Conservation (phyloP, 768 basidiomycete genomes). For the Lyophyllum decastes region DNA sequence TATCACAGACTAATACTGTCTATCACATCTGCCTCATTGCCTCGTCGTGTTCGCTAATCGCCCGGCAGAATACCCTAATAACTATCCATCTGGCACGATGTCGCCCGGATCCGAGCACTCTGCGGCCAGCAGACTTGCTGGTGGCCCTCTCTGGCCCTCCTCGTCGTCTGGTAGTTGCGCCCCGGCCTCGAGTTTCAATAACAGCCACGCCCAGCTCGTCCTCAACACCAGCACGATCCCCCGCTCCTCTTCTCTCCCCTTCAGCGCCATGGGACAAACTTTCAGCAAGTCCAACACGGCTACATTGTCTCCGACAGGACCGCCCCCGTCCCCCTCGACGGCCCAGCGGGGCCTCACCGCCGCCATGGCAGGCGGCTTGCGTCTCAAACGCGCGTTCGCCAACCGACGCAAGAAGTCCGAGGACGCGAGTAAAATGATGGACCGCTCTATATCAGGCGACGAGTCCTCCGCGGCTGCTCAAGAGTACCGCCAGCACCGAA, state of each 20-base stretch:
- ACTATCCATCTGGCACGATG: constrained; percentile 18
- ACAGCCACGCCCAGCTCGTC: constrained; percentile 21
- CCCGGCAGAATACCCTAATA: constrained; percentile 26
- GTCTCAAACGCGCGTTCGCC: constrained; percentile 61
- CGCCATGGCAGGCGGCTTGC: constrained; percentile 45
- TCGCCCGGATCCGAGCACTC: constrained; percentile 20
- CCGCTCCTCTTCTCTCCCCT: constrained; percentile 19
- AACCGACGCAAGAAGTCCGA: constrained; percentile 59
- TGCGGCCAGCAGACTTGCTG: constrained; percentile 16
- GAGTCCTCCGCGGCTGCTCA: neutral
- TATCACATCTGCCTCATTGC: constrained; percentile 19
- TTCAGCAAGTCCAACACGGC: constrained; percentile 27
- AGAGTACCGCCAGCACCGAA: constrained; percentile 6
- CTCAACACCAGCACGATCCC: constrained; percentile 15
- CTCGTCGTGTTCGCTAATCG: constrained; percentile 19
- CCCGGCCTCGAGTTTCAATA: constrained; percentile 37
- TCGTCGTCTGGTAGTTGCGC: constrained; percentile 36
- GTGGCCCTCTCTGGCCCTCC: constrained; percentile 34
- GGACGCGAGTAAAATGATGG: constrained; percentile 32
- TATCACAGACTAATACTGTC: constrained; percentile 3
- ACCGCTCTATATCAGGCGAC: constrained; percentile 8
- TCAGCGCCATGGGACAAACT: constrained; percentile 39
- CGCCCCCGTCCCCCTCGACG: constrained; percentile 22
- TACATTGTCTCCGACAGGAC: constrained; percentile 14
- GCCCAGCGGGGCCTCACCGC: constrained; percentile 35